Conservation (phyloP, 1,284 basidiomycete genomes). For the Phlebopus sp. region DNA sequence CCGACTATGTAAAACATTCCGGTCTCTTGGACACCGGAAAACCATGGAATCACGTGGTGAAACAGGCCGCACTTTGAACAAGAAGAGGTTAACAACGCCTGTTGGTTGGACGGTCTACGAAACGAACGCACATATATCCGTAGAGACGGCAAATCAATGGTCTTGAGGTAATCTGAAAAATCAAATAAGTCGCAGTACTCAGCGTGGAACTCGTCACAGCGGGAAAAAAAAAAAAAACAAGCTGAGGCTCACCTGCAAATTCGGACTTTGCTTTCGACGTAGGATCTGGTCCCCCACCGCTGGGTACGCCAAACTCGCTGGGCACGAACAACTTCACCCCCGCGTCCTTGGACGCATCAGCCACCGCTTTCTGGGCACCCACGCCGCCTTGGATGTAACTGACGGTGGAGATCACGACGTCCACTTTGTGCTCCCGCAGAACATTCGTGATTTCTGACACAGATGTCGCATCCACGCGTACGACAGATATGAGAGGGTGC, state of each 20-base stretch:
- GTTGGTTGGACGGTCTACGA: not conserved
- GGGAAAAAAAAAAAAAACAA: too few relatives aligned
- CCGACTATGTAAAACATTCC: constrained; percentile 18
- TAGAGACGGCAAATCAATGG: constrained; percentile 3
- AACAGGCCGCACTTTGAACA: constrained; percentile 21
- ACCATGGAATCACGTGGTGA: constrained; percentile 15
- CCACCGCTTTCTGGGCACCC: constrained; percentile 19
- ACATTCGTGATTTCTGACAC: constrained; percentile 11
- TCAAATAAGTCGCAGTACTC: not conserved
- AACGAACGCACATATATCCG: constrained; percentile 19
- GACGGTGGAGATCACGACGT: constrained; percentile 17
- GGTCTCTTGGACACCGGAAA: constrained; percentile 6
- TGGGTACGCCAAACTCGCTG: constrained; percentile 16
- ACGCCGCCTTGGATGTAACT: constrained; percentile 7
- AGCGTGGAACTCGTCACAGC: not conserved
- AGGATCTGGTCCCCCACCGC: constrained; percentile 11
- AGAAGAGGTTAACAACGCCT: not conserved
- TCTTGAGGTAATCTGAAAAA: constrained; percentile 2
- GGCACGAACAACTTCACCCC: constrained; percentile 31
- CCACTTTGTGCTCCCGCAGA: constrained; percentile 16
- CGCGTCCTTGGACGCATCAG: constrained; percentile 24
- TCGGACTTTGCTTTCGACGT: constrained; percentile 10
- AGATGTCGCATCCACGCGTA: constrained; percentile 22
- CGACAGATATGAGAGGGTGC: not conserved
- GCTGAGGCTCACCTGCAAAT: constrained; percentile 4